phyloP scores from a whole-genome alignment of 495 filamentous ascomycete genomes.

The Chlorociboria aeruginascens region DNA sequence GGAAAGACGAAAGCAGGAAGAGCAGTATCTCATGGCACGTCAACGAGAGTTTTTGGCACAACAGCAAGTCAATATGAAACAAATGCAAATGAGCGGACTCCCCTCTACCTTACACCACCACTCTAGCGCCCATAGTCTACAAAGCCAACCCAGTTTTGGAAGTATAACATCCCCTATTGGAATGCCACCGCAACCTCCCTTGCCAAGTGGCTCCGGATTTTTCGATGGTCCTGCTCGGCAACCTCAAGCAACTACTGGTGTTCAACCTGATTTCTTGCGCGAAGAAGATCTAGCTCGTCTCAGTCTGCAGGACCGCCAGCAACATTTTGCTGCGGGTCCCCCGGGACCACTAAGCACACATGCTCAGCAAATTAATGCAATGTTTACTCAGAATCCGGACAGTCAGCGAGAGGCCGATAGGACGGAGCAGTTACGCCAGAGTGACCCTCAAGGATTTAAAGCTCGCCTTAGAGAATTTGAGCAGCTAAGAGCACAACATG shows the following conservation, averaged over 20 bases:
- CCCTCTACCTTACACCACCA: slow-evolving; percentile 70
- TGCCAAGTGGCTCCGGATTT: slow-evolving; percentile 50
- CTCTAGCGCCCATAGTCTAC: slow-evolving; percentile 84
- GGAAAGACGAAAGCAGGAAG: slow-evolving; percentile 92
- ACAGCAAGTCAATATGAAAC: slow-evolving; percentile 68
- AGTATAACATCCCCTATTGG: slow-evolving; percentile 80
- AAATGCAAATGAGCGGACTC: slow-evolving; percentile 54
- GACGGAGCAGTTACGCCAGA: slow-evolving; percentile 24
- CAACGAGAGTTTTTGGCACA: slow-evolving; percentile 89
- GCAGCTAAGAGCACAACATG: slow-evolving; percentile 43
- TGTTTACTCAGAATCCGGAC: slow-evolving; percentile 43
- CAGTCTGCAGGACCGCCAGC: slow-evolving; percentile 25
- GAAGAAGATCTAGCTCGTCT: slow-evolving; percentile 29
- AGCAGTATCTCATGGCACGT: slow-evolving; percentile 90
- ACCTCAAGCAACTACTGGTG: slow-evolving; percentile 10
- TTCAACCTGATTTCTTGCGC: slow-evolving; percentile 32
- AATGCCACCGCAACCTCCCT: slow-evolving; percentile 60
- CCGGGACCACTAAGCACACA: slow-evolving; percentile 21
- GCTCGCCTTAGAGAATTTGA: slow-evolving; percentile 42
- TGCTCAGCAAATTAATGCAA: slow-evolving; percentile 15
- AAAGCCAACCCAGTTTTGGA: slow-evolving; percentile 89
- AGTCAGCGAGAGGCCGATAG: slow-evolving; percentile 28
- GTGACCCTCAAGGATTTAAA: slow-evolving; percentile 38
- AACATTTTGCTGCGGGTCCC: slow-evolving; percentile 5
- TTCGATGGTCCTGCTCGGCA: slow-evolving; percentile 45